A percentile compares a stretch with the other conserved stretches of the same genome.
Evolutionary conservation across 2,329 filamentous ascomycete species (phyloP).

Genomic region (Cladosporium sphaerospermum): DNA sequence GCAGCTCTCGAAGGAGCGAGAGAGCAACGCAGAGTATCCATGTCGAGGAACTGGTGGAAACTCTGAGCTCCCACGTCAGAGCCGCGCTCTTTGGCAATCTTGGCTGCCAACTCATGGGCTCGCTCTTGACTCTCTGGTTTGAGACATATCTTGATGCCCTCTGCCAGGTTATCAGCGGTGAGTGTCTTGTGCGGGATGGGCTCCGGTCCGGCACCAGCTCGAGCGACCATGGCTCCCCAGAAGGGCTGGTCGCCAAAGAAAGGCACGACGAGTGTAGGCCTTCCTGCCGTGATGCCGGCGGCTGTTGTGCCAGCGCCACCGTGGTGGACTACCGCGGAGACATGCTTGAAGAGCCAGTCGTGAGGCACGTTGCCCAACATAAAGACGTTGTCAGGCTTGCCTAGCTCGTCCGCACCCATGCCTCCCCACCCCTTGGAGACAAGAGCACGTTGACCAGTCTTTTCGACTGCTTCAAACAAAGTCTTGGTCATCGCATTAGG

Average conservation of each 20-base stretch:
- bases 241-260: slow-evolving; percentile 55
- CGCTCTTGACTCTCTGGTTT: slow-evolving; percentile 31
- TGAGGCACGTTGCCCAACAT: slow-evolving; percentile 52
- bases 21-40: slow-evolving; percentile 62
- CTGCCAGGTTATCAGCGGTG: slow-evolving; percentile 39
- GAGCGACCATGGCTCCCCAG: slow-evolving; percentile 49
- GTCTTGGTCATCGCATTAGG: slow-evolving; percentile 63
- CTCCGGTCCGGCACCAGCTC: slow-evolving; percentile 43
- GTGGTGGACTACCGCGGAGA: slow-evolving; percentile 52
- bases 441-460: slow-evolving; percentile 46
- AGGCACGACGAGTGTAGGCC: slow-evolving; percentile 50
- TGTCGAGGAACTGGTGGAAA: slow-evolving; percentile 49
- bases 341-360: slow-evolving; percentile 53
- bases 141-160: slow-evolving; percentile 42
- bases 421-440: slow-evolving; percentile 52
- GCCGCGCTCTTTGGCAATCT: slow-evolving; percentile 40
- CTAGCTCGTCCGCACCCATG: slow-evolving; percentile 36
- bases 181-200: slow-evolving; percentile 44
- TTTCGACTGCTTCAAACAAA: slow-evolving; percentile 64
- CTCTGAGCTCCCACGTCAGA: slow-evolving; percentile 37
- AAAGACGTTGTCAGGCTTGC: slow-evolving; percentile 38
- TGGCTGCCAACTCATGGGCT: slow-evolving; percentile 35
- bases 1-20: slow-evolving; percentile 63
- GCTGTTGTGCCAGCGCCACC: slow-evolving; percentile 56
- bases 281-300: slow-evolving; percentile 45